A percentile compares a stretch with the other conserved stretches of the same genome.
Evolutionary conservation across 306 rosid species (phyloP).

Genomic region (Vigna hirtella): DNA sequence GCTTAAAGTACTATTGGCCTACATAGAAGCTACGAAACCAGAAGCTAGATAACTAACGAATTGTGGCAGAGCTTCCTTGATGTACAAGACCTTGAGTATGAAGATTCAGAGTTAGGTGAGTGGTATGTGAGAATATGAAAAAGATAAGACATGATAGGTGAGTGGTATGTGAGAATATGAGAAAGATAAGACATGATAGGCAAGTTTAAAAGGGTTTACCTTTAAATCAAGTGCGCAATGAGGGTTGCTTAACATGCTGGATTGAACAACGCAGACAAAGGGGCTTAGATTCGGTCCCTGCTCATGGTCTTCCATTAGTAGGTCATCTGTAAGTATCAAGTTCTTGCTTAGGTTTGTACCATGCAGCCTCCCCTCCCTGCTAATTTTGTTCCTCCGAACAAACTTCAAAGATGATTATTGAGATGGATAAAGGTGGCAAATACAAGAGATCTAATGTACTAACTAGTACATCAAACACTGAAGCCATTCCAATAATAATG

Average conservation of each 20-base stretch:
- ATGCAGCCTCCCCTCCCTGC: slow-evolving; percentile 4
- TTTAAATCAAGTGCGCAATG: slow-evolving; percentile 14
- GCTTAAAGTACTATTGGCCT: slow-evolving; percentile 7
- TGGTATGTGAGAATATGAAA: slow-evolving; percentile 23
- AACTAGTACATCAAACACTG: background rate
- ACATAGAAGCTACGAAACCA: slow-evolving; percentile 2
- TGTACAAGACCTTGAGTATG: slow-evolving; percentile 41
- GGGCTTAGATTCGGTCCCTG: slow-evolving; percentile 5
- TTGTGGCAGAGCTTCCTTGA: slow-evolving; percentile 38
- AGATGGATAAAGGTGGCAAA: background rate
- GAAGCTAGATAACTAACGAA: slow-evolving; percentile 17
- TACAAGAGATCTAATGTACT: background rate
- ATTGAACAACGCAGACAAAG: background rate
- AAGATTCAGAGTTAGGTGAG: slow-evolving; percentile 46
- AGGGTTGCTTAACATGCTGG: slow-evolving; percentile 21
- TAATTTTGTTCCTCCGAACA: background rate
- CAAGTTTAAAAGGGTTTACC: slow-evolving; percentile 31
- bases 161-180: slow-evolving; percentile 30
- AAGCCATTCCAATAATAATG: slow-evolving; percentile 2
- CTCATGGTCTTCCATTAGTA: background rate
- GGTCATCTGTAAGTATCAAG: slow-evolving; percentile 26
- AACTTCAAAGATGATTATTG: background rate
- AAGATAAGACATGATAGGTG: slow-evolving; percentile 25
- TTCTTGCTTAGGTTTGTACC: slow-evolving; percentile 13
- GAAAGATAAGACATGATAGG: slow-evolving; percentile 18